These are phyloP conservation scores for Eimeria falciformis DNA, from an alignment of 169 alveolate species.

Conservation along the genomic window DNA sequence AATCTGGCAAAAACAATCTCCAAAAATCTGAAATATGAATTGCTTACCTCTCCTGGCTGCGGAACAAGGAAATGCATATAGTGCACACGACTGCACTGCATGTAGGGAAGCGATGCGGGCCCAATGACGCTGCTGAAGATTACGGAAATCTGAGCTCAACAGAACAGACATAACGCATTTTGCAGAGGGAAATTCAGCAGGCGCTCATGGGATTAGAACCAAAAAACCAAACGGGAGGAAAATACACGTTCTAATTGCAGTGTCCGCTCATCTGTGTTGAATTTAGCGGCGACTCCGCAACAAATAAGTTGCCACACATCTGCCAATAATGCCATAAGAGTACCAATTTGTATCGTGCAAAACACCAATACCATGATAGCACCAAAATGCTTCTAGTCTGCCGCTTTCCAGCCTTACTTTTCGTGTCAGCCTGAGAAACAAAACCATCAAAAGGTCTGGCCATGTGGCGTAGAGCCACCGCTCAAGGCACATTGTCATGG, in stretches of 20 bases:
- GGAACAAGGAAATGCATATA: conserved; percentile 67
- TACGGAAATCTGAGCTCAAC: conserved; percentile 41
- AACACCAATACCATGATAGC: too few relatives aligned
- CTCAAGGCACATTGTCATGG: conserved; percentile 55
- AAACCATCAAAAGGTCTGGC: conserved; percentile 49
- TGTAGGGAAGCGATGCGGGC: conserved; percentile 69
- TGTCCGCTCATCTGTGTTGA: too few relatives aligned
- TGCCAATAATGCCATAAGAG: too few relatives aligned
- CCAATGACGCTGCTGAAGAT: conserved; percentile 76
- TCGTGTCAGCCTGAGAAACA: conserved; percentile 26
- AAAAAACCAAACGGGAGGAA: too few relatives aligned
- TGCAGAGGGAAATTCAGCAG: background rate
- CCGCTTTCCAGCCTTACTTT: background rate
- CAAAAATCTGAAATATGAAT: background rate
- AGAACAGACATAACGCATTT: background rate
- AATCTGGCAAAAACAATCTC: background rate
- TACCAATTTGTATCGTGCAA: too few relatives aligned
- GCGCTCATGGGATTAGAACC: too few relatives aligned
- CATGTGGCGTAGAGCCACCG: conserved; percentile 43
- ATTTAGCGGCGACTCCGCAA: too few relatives aligned
- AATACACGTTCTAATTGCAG: too few relatives aligned
- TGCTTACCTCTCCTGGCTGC: conserved; percentile 57
- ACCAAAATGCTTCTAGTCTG: background rate
- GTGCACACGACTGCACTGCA: conserved; percentile 69
- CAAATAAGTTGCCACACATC: too few relatives aligned